A percentile compares a stretch with the other conserved stretches of the same genome.
Evolutionary conservation across 2,329 filamentous ascomycete genomes (phyloP).

Genomic region (Neonectria coccinea): DNA sequence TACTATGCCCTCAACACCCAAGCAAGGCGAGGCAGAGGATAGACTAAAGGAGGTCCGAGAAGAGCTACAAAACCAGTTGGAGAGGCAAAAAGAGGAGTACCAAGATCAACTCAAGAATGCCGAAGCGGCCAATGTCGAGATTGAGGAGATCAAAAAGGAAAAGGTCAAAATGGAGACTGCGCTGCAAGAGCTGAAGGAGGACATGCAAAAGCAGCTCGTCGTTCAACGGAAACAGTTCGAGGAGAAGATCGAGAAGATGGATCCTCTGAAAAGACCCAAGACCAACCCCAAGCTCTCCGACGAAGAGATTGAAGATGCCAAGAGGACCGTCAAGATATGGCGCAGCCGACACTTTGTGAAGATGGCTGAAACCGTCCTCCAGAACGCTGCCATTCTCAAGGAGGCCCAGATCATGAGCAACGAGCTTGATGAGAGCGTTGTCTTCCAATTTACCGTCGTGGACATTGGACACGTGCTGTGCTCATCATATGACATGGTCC

Average conservation of each 20-base stretch:
- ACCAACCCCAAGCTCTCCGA: conserved; percentile 75
- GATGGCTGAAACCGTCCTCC: conserved; percentile 92
- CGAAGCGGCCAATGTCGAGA: conserved; percentile 79
- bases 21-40: conserved; percentile 80
- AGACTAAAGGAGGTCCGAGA: conserved; percentile 80
- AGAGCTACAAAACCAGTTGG: conserved; percentile 84
- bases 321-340: conserved; percentile 78
- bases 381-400: conserved; percentile 88
- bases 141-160: conserved; percentile 85
- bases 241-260: conserved; percentile 82
- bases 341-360: conserved; percentile 86
- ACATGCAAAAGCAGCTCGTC: conserved; percentile 89
- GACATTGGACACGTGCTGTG: conserved; percentile 89
- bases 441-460: conserved; percentile 94
- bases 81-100: conserved; percentile 86
- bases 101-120: conserved; percentile 81
- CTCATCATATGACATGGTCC: conserved; percentile 95
- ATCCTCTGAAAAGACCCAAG: conserved; percentile 71
- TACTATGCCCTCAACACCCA: conserved; percentile 94
- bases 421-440: conserved; percentile 90
- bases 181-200: conserved; percentile 80
- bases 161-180: conserved; percentile 88
- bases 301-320: conserved; percentile 78
- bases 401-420: conserved; percentile 99
- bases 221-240: conserved; percentile 88